These are phyloP conservation scores for Annulohypoxylon bovei DNA, from an alignment of 495 filamentous ascomycete species.

Conservation along the genomic window DNA sequence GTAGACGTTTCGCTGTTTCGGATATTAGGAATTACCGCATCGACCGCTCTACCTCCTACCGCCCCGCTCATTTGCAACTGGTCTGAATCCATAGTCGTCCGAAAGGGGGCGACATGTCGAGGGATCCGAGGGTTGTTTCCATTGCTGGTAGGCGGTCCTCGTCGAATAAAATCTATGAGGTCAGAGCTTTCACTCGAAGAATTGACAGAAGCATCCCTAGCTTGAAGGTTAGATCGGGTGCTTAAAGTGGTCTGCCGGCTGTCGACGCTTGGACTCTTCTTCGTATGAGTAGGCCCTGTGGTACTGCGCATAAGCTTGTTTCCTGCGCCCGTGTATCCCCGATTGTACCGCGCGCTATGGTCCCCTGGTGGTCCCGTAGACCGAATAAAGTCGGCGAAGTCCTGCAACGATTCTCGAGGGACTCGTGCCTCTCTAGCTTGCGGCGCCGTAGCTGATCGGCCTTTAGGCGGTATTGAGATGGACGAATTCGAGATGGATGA, in stretches of 20 bases:
- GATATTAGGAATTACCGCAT: constrained; percentile 57
- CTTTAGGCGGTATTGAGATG: constrained; percentile 44
- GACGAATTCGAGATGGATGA: constrained; percentile 44
- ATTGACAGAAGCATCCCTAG: constrained; percentile 73
- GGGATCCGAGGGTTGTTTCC: constrained; percentile 72
- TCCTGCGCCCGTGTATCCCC: neutral
- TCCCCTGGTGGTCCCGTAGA: constrained; percentile 74
- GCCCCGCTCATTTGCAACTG: constrained; percentile 66
- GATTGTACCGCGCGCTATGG: constrained; percentile 34
- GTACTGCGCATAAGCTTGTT: constrained; percentile 36
- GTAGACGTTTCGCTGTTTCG: constrained; percentile 57
- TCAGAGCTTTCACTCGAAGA: constrained; percentile 76
- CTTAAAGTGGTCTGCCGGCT: constrained; percentile 45
- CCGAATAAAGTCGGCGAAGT: constrained; percentile 88
- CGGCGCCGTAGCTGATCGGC: constrained; percentile 48
- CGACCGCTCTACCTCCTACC: constrained; percentile 60
- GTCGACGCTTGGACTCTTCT: constrained; percentile 43
- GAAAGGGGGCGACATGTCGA: constrained; percentile 84
- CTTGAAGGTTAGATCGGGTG: constrained; percentile 66
- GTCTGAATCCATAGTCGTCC: constrained; percentile 85
- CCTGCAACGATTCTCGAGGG: constrained; percentile 70
- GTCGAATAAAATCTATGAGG: constrained; percentile 92
- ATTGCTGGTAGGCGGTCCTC: constrained; percentile 70
- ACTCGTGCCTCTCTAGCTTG: constrained; percentile 75
- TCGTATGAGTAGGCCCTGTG: constrained; percentile 35